These are phyloP conservation scores for Peronospora belbahrii DNA, from an alignment of 352 stramenopile genomes.

Conservation along the genomic window DNA sequence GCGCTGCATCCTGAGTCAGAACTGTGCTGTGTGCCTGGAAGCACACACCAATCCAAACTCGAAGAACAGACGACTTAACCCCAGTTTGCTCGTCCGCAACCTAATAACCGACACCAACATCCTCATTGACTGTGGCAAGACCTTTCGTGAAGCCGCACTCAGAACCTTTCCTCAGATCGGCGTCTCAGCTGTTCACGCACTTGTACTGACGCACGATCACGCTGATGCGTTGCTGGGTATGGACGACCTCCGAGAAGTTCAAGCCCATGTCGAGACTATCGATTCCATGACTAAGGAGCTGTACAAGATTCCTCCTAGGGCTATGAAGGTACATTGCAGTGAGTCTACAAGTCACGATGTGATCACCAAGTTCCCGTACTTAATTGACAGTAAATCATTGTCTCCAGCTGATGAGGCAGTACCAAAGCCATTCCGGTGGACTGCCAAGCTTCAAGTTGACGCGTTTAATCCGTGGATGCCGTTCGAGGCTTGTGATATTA, in stretches of 20 bases:
- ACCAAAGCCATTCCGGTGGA: constrained; percentile 59
- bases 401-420: constrained; percentile 1
- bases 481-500: constrained; percentile 42
- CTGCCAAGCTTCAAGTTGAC: constrained; percentile 65
- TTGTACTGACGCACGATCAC: constrained; percentile 83
- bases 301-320: constrained; percentile 45
- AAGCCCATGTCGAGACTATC: constrained; percentile 42
- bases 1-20: constrained; percentile 50
- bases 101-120: constrained; percentile 37
- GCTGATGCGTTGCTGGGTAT: constrained; percentile 77
- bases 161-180: constrained; percentile 51
- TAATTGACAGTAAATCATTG: constrained; percentile 42
- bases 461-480: constrained; percentile 42
- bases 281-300: constrained; percentile 52
- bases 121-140: constrained; percentile 86
- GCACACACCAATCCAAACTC: constrained; percentile 57
- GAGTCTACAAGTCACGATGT: constrained; percentile 47
- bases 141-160: constrained; percentile 74
- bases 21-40: constrained; percentile 58
- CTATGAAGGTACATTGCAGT: constrained; percentile 60
- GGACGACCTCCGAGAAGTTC: constrained; percentile 80
- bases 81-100: constrained; percentile 68
- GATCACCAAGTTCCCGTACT: constrained; percentile 68
- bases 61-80: constrained; percentile 75
- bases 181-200: constrained; percentile 45